Evolutionary conservation across 2,329 filamentous ascomycete genomes (phyloP).

Genomic region (Periconia sp.): DNA sequence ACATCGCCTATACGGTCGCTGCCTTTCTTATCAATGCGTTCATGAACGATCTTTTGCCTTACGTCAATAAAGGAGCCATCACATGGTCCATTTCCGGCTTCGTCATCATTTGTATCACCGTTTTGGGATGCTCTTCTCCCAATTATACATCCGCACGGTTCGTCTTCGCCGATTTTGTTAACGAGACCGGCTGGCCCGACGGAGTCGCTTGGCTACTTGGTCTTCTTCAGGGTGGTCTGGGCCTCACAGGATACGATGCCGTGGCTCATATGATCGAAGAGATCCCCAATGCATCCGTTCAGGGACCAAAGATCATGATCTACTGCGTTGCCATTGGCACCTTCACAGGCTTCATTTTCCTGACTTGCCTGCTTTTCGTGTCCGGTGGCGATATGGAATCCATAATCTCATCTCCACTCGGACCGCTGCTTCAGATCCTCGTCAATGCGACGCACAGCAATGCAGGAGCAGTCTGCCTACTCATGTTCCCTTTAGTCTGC

Average conservation of each 20-base stretch:
- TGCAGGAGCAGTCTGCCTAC: conserved; percentile 66
- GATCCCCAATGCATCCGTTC: conserved; percentile 62
- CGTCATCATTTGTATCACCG: conserved; percentile 71
- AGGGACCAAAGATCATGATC: conserved; percentile 71
- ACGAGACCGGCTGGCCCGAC: conserved; percentile 72
- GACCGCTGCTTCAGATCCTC: conserved; percentile 68
- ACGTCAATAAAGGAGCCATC: conserved; percentile 72
- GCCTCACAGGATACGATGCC: conserved; percentile 61
- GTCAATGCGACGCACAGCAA: conserved; percentile 66
- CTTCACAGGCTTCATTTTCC: conserved; percentile 67
- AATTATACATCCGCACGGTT: conserved; percentile 69
- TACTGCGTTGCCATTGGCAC: conserved; percentile 68
- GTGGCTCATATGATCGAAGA: conserved; percentile 65
- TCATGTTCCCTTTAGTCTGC: conserved; percentile 71
- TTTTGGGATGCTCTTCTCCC: conserved; percentile 69
- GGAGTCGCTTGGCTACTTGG: conserved; percentile 63
- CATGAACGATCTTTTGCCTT: conserved; percentile 65
- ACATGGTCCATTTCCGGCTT: conserved; percentile 75
- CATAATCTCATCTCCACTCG: conserved; percentile 62
- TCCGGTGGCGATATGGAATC: conserved; percentile 60
- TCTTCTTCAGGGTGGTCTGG: conserved; percentile 60
- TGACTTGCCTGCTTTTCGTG: conserved; percentile 69
- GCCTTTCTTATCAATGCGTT: conserved; percentile 72
- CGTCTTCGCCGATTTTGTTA: conserved; percentile 72
- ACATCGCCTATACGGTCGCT: conserved; percentile 66